Percentiles rank a stretch among this genome's conserved stretches.
Conservation (phyloP, 2,329 filamentous ascomycete genomes). For the Stachybotrys echinatus region DNA sequence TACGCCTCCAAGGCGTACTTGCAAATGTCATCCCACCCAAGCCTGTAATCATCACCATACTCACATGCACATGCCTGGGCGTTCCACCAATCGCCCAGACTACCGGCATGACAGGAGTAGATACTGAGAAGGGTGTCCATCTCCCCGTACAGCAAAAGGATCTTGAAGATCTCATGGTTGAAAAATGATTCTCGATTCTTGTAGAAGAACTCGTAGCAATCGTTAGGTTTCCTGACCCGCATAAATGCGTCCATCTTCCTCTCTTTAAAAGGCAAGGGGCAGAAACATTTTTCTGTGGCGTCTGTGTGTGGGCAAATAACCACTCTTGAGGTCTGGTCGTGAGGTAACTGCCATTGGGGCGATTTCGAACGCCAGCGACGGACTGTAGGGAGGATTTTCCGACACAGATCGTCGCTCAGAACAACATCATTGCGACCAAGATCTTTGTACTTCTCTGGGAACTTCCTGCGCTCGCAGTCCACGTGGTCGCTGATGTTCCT, state of each 20-base stretch:
- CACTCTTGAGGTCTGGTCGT: not conserved
- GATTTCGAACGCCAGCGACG: not conserved
- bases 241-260: conserved; percentile 11
- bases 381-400: not conserved
- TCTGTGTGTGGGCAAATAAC: not conserved
- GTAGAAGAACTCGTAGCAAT: conserved; percentile 10
- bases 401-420: not conserved
- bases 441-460: conserved; percentile 1
- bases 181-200: conserved; percentile 8
- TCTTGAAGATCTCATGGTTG: conserved; percentile 15
- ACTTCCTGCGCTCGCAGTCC: conserved; percentile 2
- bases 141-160: conserved; percentile 16
- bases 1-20: conserved; percentile 11
- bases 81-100: conserved; percentile 8
- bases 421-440: not conserved
- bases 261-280: conserved; percentile 9
- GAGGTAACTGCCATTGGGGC: not conserved
- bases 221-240: conserved; percentile 2
- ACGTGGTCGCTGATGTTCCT: conserved; percentile 5
- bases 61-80: conserved; percentile 3
- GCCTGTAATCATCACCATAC: not conserved
- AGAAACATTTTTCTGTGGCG: not conserved
- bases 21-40: conserved; percentile 12
- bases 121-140: conserved; percentile 14
- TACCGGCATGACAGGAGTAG: conserved; percentile 6